Base-by-base conservation (phyloP, 371 early-diverging fungal genomes). In the Rhizopus stolonifer region DNA sequence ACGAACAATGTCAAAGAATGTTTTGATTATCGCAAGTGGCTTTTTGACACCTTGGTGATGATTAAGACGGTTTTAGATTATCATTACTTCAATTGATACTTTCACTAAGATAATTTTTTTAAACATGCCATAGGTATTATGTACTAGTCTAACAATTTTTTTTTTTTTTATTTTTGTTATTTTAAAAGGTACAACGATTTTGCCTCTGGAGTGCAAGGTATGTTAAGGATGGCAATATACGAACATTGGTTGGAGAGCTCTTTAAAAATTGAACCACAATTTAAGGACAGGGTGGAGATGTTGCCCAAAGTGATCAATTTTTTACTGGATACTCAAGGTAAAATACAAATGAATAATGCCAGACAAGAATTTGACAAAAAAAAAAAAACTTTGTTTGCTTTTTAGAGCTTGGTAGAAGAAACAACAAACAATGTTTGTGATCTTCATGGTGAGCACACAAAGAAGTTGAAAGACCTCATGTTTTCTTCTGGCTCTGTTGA, bases 151-250 rank as follows among this genome's bases (percentile, higher is more conserved):
- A 24, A 18, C 33, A 34, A 36, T 11, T 6, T 19, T 19, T 15
- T 21, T 7, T 15, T 47, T 47, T n/a, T n/a, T n/a, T n/a, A n/a
- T n/a, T n/a, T n/a, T n/a, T n/a, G n/a, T 47, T 24, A 32, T 17
- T 22, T 47, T 44, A 14, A 13, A 13, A 36, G 38, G 23, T 9
- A 49, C 18, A 46, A 31, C 46, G 2, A 32, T n/a, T 46, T 46
- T 46, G 31, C 46, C 15, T 46, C 26, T 46, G 46, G 46, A 31
- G 1, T 31, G 3, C 31, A 26, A 46, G 31, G 14, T 48, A 48
- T 33, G 36, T 36, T 22, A 34, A 32, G 49, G 49, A 48, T 18
- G 36, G 38, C 21, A 48, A 18, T 36, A 21, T 48, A 48, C 33
- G 21, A 34, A 34, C 48, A 33, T 48, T 48, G 36, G 36, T 34